phyloP scores from a whole-genome alignment of 2,329 filamentous ascomycete genomes.

The Trichoderma sp. region DNA sequence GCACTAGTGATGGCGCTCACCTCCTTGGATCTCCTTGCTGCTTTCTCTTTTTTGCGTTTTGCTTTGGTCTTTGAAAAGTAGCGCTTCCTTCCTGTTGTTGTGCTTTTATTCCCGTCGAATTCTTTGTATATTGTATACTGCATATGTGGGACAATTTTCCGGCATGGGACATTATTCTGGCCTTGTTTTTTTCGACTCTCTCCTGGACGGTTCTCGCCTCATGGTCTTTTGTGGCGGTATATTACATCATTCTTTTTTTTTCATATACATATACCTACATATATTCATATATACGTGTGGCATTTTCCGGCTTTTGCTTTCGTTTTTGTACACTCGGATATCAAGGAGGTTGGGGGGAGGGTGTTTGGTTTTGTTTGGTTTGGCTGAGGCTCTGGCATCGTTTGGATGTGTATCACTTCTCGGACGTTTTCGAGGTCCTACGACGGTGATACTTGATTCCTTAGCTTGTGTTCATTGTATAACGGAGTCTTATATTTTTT shows the following conservation, averaged over 20 bases:
- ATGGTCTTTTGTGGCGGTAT: background rate
- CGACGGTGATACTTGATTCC: background rate
- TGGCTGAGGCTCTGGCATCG: background rate
- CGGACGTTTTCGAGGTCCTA: background rate
- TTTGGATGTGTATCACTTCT: background rate
- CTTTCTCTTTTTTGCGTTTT: background rate
- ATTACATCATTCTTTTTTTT: background rate
- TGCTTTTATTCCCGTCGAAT: background rate
- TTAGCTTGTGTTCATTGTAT: background rate
- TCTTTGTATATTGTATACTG: background rate
- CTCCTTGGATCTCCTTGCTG: background rate
- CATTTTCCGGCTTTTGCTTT: background rate
- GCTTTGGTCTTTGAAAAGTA: background rate
- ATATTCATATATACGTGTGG: background rate
- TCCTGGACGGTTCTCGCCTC: background rate
- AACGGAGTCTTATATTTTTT: background rate
- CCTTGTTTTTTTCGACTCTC: background rate
- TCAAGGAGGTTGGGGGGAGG: background rate
- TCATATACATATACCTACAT: background rate
- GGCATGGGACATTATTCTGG: background rate
- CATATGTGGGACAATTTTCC: background rate
- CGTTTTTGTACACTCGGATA: background rate
- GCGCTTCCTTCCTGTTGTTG: background rate
- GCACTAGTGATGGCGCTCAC: conserved; percentile 33
- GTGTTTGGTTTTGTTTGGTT: background rate